Evolutionary conservation across 495 filamentous ascomycete species (phyloP).

Genomic region (Penicillium antarcticum): DNA sequence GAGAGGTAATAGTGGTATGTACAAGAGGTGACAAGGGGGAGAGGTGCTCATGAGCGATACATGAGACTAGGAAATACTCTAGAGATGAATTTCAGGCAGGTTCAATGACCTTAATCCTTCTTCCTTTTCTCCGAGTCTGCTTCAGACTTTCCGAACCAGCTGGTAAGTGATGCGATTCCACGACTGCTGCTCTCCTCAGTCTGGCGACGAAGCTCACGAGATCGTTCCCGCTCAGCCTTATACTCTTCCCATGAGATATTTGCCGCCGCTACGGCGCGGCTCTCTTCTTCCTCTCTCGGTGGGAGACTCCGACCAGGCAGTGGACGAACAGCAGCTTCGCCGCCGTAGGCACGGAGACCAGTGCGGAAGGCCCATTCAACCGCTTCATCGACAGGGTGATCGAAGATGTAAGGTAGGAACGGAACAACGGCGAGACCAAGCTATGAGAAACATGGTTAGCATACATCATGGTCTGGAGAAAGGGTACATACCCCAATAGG

Average conservation of each 20-base stretch:
- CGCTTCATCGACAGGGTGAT: conserved; percentile 86
- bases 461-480: not conserved
- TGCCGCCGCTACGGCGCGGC: conserved; percentile 8
- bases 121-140: conserved; percentile 22
- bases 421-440: conserved; percentile 86
- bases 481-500: conserved; percentile 70
- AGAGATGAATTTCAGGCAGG: not conserved
- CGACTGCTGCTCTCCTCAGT: conserved; percentile 3
- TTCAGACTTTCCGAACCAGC: conserved; percentile 15
- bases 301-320: conserved; percentile 20
- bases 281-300: conserved; percentile 10
- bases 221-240: conserved; percentile 30
- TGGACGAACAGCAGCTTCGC: conserved; percentile 51
- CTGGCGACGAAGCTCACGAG: conserved; percentile 28
- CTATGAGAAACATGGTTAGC: conserved; percentile 21
- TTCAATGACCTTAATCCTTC: conserved; percentile 21
- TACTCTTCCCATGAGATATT: conserved; percentile 40
- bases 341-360: conserved; percentile 66
- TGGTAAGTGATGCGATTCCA: conserved; percentile 7
- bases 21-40: conserved; percentile 6
- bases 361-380: conserved; percentile 88
- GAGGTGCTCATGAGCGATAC: not conserved
- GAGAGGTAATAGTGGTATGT: conserved; percentile 3
- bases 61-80: not conserved
- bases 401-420: conserved; percentile 84